These are phyloP conservation scores for Encephalitozoon intestinalis DNA, from an alignment of 371 early-diverging fungal genomes.

Conservation along the genomic window DNA sequence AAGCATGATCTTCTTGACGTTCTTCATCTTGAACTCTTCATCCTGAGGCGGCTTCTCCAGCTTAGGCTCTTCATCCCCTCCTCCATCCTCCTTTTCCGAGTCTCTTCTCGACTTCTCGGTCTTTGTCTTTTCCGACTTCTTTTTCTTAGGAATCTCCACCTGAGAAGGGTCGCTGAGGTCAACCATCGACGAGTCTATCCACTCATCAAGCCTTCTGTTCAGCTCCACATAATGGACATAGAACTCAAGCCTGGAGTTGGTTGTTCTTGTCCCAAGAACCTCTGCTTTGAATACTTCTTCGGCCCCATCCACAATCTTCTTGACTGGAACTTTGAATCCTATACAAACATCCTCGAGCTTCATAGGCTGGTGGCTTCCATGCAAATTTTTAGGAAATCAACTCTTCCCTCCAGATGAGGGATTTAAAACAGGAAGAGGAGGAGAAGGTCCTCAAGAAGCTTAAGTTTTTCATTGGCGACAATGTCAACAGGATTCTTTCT, in stretches of 20 bases:
- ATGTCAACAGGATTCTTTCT: conserved; percentile 41
- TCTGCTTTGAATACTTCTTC: conserved; percentile 71
- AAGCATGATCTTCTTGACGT: conserved; percentile 69
- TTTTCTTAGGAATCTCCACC: conserved; percentile 62
- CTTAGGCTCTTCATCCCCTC: not conserved
- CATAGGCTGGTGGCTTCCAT: not conserved
- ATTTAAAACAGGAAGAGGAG: conserved; percentile 53
- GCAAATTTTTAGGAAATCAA: not conserved
- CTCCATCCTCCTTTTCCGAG: conserved; percentile 12
- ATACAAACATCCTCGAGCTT: conserved; percentile 46
- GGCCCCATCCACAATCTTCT: conserved; percentile 61
- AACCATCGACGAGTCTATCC: conserved; percentile 72
- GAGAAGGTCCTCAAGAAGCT: conserved; percentile 56
- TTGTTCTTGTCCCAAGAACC: conserved; percentile 71
- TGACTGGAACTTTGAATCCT: conserved; percentile 70
- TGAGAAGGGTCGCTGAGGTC: conserved; percentile 66
- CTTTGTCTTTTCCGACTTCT: conserved; percentile 45
- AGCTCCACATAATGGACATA: conserved; percentile 94
- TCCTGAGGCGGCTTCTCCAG: conserved; percentile 27
- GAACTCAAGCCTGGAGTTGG: conserved; percentile 64
- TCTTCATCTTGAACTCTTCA: conserved; percentile 55
- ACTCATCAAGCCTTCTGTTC: conserved; percentile 96
- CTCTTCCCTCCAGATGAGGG: conserved; percentile 49
- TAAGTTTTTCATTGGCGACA: conserved; percentile 55
- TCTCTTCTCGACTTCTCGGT: not conserved